Percentiles rank a stretch among this genome's conserved stretches.
These are phyloP conservation scores for Aspergillus niger DNA, from an alignment of 2,329 filamentous ascomycete genomes.

Conservation along the genomic window DNA sequence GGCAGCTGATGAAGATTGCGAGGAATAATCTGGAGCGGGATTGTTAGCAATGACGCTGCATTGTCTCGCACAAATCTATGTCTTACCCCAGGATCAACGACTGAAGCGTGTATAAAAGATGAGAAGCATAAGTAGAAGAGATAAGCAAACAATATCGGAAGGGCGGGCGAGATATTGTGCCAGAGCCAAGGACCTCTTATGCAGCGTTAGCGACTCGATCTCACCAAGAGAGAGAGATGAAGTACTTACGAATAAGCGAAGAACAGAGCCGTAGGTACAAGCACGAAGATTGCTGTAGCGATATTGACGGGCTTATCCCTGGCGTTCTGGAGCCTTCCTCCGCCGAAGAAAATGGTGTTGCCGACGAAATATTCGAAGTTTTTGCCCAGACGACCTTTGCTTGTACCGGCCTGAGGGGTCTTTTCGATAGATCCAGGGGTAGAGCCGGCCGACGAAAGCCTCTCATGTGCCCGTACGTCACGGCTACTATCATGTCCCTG, in stretches of 20 bases:
- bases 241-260: slow-evolving; percentile 68
- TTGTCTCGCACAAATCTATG: background rate
- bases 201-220: slow-evolving; percentile 15
- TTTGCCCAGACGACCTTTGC: slow-evolving; percentile 57
- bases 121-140: slow-evolving; percentile 88
- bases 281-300: slow-evolving; percentile 76
- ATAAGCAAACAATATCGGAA: slow-evolving; percentile 89
- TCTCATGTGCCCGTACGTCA: slow-evolving; percentile 70
- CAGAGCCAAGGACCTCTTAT: slow-evolving; percentile 75
- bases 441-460: slow-evolving; percentile 77
- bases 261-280: slow-evolving; percentile 79
- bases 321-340: slow-evolving; percentile 85
- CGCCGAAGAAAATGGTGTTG: slow-evolving; percentile 86
- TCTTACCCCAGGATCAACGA: slow-evolving; percentile 89
- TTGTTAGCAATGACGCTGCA: slow-evolving; percentile 11
- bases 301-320: slow-evolving; percentile 86
- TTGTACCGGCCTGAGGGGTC: slow-evolving; percentile 34
- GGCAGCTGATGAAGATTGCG: slow-evolving; percentile 89
- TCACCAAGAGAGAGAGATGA: background rate
- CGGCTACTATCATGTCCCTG: slow-evolving; percentile 54
- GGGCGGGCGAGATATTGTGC: slow-evolving; percentile 80
- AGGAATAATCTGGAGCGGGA: slow-evolving; percentile 73
- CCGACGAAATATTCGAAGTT: slow-evolving; percentile 94
- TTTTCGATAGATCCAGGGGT: slow-evolving; percentile 67
- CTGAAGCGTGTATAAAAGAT: slow-evolving; percentile 90